phyloP scores from a whole-genome alignment of 2,329 filamentous ascomycete genomes.

The Ploettnerulaceae sp. region DNA sequence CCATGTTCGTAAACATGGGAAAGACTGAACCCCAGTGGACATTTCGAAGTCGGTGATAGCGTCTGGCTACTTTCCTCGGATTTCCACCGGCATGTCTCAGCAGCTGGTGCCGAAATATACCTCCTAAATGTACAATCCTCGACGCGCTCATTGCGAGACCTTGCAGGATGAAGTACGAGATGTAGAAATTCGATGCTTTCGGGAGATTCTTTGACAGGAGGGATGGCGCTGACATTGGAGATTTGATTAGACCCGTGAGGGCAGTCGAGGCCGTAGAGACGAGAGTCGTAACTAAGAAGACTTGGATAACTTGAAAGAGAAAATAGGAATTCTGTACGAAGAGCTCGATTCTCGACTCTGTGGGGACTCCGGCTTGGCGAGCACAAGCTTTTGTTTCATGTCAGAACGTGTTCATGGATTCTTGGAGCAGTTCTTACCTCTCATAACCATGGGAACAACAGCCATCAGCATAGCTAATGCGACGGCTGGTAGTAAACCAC shows the following conservation, averaged over 20 bases:
- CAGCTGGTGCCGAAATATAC: slow-evolving; percentile 52
- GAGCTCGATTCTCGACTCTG: slow-evolving; percentile 54
- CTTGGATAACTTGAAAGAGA: slow-evolving; percentile 58
- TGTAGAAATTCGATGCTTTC: slow-evolving; percentile 61
- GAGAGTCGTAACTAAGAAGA: slow-evolving; percentile 63
- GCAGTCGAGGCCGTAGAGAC: slow-evolving; percentile 46
- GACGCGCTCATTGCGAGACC: slow-evolving; percentile 58
- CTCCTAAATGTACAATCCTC: slow-evolving; percentile 53
- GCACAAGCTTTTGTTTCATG: slow-evolving; percentile 55
- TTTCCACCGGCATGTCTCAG: slow-evolving; percentile 56
- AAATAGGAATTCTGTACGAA: slow-evolving; percentile 62
- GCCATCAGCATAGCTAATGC: slow-evolving; percentile 57
- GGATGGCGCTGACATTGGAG: slow-evolving; percentile 44
- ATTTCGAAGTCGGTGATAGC: slow-evolving; percentile 48
- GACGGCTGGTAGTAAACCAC: slow-evolving; percentile 56
- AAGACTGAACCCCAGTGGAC: slow-evolving; percentile 57
- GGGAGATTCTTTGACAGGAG: slow-evolving; percentile 55
- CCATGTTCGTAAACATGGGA: slow-evolving; percentile 51
- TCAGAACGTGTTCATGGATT: slow-evolving; percentile 13
- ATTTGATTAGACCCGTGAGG: slow-evolving; percentile 44
- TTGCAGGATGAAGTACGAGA: slow-evolving; percentile 64
- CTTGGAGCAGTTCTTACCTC: slow-evolving; percentile 39
- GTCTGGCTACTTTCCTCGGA: slow-evolving; percentile 54
- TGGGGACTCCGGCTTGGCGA: slow-evolving; percentile 53
- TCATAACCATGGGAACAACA: slow-evolving; percentile 54